phyloP scores from a whole-genome alignment of 192 early-diverging fungal species.

The Chytriomyces sp. region DNA sequence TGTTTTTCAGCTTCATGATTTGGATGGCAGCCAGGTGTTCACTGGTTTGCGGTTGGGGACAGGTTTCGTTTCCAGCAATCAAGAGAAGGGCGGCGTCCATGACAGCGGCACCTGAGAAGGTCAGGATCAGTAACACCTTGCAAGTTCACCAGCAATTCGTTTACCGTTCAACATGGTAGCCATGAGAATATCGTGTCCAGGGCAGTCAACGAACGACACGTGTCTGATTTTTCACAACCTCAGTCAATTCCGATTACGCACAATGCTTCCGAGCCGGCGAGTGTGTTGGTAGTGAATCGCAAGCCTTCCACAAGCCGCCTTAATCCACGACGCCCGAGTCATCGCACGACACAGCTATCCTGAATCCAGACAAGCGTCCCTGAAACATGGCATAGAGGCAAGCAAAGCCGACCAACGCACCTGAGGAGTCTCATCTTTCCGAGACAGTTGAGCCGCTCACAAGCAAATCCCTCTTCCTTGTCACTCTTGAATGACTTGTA shows the following conservation, averaged over 20 bases:
- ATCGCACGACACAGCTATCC: background rate
- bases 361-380: too few species aligned
- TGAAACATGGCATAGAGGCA: too few species aligned
- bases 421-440: constrained; percentile 84
- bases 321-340: background rate
- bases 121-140: background rate
- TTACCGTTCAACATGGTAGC: constrained; percentile 96
- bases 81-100: constrained; percentile 98
- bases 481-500: constrained; percentile 85
- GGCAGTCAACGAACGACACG: constrained; percentile 98
- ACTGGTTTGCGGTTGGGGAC: constrained; percentile 98
- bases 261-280: too few species aligned
- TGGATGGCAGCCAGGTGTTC: constrained; percentile 99
- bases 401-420: constrained; percentile 30
- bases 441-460: constrained; percentile 81
- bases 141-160: too few species aligned
- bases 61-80: constrained; percentile 97
- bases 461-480: constrained; percentile 85
- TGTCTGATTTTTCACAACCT: constrained; percentile 60
- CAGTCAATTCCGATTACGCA: too few species aligned
- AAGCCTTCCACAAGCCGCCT: background rate
- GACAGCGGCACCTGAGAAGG: constrained; percentile 64
- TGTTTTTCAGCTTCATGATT: constrained; percentile 97
- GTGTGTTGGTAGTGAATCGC: too few species aligned
- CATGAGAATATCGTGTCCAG: constrained; percentile 99